These are phyloP conservation scores for Camptophora hylomeconis DNA, from an alignment of 2,329 filamentous ascomycete species.

Conservation along the genomic window DNA sequence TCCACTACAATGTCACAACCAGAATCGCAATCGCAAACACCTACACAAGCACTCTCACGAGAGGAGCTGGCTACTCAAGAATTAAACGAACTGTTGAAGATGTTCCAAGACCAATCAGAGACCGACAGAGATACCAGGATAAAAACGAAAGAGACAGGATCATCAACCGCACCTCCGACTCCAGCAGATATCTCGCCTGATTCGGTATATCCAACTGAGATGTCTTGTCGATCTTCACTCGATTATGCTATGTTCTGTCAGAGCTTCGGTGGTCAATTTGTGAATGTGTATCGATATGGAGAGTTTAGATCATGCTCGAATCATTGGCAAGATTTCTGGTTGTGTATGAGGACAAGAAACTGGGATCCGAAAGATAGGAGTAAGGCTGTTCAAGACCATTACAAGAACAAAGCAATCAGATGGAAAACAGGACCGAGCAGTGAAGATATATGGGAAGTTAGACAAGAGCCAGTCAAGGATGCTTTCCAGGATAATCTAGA, in stretches of 20 bases:
- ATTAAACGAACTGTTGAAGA: constrained; percentile 39
- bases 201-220: constrained; percentile 61
- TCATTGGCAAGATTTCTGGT: constrained; percentile 90
- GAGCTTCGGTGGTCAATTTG: constrained; percentile 75
- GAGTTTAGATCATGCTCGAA: constrained; percentile 63
- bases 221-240: constrained; percentile 84
- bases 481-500: constrained; percentile 34
- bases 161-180: constrained; percentile 13
- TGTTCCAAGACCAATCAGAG: constrained; percentile 26
- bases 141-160: constrained; percentile 4
- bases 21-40: constrained; percentile 10
- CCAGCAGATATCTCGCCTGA: constrained; percentile 40
- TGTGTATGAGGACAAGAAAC: constrained; percentile 78
- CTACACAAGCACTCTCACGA: constrained; percentile 23
- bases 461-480: constrained; percentile 47
- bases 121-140: constrained; percentile 6
- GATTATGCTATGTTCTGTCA: constrained; percentile 92
- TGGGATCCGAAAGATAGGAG: constrained; percentile 48
- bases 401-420: constrained; percentile 52
- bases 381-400: constrained; percentile 50
- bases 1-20: constrained; percentile 6
- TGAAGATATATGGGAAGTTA: constrained; percentile 79
- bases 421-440: constrained; percentile 61
- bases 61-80: constrained; percentile 41
- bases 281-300: constrained; percentile 80